Evolutionary conservation across 208 protist species (phyloP), one percentile per base, ranked within the genome.

Genomic region (Vickermania ingenoplastis): DNA sequence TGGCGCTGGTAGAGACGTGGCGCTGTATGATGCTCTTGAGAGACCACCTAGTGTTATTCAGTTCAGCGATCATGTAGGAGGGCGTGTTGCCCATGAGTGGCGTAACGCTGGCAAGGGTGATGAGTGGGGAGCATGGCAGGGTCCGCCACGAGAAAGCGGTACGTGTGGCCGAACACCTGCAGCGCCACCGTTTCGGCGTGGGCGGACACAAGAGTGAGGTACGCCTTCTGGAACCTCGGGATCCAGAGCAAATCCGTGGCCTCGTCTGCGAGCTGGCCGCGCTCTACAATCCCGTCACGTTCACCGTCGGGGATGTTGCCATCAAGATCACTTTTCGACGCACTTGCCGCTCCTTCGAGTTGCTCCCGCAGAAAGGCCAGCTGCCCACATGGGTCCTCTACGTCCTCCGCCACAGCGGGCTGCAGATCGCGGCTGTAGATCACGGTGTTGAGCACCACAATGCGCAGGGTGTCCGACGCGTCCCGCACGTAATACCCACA

Each of bases 351-450:
- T 13, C 55, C 57, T 26, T 41, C 52, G 41, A 87, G 45, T 23
- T 68, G 41, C 1, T 51, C 58, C 41, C 30, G 24, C 11, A 74
- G 63, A 59, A 76, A 82, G 1, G 58, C 29, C 21, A 87, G 53
- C 51, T 83, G 77, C 0, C 69, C 65, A 41, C 71, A 79, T 22
- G 77, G 77, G 62, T 83, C 77, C 67, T 68, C 68, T 1, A 54
- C 45, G 41, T 48, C 57, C 24, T 69, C 67, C 13, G 65, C 59
- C 61, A 71, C 60, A 26, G 63, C 21, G 5, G 67, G 67, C 28
- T 36, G n/a, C 56, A 71, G 26, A 13, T 41, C 21, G 49, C 56
- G 52, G 23, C 59, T 53, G 70, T 71, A 83, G 22, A 79, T 2
- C 30, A 79, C 31, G 4, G 72, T 83, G 61, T 83, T 41, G 14